Conservation (phyloP, 2,329 filamentous ascomycete species). For the Apiospora aurea region DNA sequence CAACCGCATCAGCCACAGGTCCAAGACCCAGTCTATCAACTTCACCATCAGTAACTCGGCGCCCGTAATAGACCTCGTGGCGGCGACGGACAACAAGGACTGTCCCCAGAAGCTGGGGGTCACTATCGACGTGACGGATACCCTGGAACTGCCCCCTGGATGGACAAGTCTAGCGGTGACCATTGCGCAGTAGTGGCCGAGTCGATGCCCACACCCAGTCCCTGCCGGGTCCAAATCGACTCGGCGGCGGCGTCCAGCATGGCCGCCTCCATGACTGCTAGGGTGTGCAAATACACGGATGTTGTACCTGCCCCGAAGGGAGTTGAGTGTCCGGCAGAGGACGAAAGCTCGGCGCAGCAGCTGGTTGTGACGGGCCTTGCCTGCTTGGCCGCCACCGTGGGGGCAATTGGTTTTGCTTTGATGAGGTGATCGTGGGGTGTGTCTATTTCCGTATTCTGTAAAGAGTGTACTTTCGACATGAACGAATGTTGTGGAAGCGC, state of each 20-base stretch:
- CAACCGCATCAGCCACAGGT: not conserved
- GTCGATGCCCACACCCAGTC: conserved; percentile 2
- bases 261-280: not conserved
- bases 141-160: conserved; percentile 2
- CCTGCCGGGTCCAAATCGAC: conserved; percentile 27
- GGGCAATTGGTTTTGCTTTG: not conserved
- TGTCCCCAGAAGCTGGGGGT: not conserved
- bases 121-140: not conserved
- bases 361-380: not conserved
- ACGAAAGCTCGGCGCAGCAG: conserved; percentile 13
- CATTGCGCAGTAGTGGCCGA: not conserved
- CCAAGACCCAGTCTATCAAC: not conserved
- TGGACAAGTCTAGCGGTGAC: conserved; percentile 2
- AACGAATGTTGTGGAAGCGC: not conserved
- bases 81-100: conserved; percentile 26
- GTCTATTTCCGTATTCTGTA: not conserved
- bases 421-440: not conserved
- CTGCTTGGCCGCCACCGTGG: not conserved
- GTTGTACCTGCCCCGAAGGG: not conserved
- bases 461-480: not conserved
- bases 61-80: conserved; percentile 29
- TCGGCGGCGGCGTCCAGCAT: conserved; percentile 25
- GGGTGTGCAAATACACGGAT: not conserved
- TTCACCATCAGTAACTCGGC: conserved; percentile 13
- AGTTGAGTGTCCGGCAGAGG: not conserved